phyloP scores from a whole-genome alignment of 2,329 filamentous ascomycete species.

The Graphiopsis chlorocephala region DNA sequence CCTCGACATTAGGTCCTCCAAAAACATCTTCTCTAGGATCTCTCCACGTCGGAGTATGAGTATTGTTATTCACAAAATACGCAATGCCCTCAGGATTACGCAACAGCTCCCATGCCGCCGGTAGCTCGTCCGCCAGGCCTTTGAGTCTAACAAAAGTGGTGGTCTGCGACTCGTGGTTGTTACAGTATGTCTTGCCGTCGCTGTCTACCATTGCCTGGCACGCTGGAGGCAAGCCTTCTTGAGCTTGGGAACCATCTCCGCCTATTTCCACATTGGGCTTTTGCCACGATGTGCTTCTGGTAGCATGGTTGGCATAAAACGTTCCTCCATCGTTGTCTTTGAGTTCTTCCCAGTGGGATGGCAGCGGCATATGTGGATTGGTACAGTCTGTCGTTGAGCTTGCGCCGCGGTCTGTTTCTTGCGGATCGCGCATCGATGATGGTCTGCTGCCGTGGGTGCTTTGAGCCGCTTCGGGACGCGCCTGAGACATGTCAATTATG shows the following conservation, averaged over 20 bases:
- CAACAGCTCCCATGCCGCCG: constrained; percentile 12
- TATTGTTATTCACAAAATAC: constrained; percentile 13
- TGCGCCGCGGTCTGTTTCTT: neutral
- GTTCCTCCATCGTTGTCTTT: neutral
- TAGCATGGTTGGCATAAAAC: too few species aligned
- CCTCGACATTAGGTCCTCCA: too few species aligned
- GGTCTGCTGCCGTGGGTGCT: neutral
- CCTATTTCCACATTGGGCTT: neutral
- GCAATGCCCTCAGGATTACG: constrained; percentile 5
- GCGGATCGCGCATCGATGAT: neutral
- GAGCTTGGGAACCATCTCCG: neutral
- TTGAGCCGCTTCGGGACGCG: neutral
- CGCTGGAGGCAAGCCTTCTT: neutral
- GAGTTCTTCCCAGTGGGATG: constrained; percentile 10
- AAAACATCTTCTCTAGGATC: neutral
- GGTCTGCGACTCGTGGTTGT: constrained; percentile 9
- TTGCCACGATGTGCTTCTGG: constrained; percentile 4
- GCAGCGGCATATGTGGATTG: neutral
- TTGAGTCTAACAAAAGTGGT: constrained; percentile 1
- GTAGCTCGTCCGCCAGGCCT: neutral
- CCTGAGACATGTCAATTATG: neutral
- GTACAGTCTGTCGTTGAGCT: neutral
- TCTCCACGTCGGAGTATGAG: constrained; percentile 1
- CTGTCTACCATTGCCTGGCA: constrained; percentile 8
- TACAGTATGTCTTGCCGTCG: constrained; percentile 7